A percentile compares a stretch with the other conserved stretches of the same genome.
Evolutionary conservation across 2,329 filamentous ascomycete genomes (phyloP).

Genomic region (Thielaviopsis populi): DNA sequence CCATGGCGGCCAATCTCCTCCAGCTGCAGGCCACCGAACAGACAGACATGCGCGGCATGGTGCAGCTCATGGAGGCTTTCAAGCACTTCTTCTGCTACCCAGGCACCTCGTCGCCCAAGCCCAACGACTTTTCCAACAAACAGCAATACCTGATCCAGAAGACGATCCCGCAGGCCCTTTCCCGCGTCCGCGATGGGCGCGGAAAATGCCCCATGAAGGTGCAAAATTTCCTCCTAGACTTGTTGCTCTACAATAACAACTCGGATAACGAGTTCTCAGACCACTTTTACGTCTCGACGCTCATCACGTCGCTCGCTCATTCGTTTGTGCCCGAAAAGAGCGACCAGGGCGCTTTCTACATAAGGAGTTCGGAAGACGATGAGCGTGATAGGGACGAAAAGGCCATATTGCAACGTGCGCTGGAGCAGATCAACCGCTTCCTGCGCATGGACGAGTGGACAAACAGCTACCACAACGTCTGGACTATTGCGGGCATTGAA

Average conservation of each 20-base stretch:
- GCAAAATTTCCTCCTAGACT: constrained; percentile 73
- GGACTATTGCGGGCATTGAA: constrained; percentile 46
- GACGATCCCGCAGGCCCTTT: constrained; percentile 67
- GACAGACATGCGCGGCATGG: constrained; percentile 59
- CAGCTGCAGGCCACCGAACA: constrained; percentile 58
- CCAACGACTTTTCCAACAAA: constrained; percentile 85
- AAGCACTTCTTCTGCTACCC: constrained; percentile 77
- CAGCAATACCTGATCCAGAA: constrained; percentile 72
- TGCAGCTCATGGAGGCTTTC: constrained; percentile 74
- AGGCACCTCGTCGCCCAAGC: constrained; percentile 60
- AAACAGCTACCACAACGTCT: constrained; percentile 51
- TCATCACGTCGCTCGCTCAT: constrained; percentile 50
- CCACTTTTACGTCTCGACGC: constrained; percentile 68
- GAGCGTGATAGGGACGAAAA: constrained; percentile 30
- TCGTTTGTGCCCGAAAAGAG: constrained; percentile 39
- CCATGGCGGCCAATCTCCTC: constrained; percentile 66
- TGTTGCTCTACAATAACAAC: constrained; percentile 89
- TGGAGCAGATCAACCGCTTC: constrained; percentile 52
- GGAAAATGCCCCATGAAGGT: constrained; percentile 67
- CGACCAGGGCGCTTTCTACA: constrained; percentile 22
- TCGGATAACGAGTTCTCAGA: constrained; percentile 80
- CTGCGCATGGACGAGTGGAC: constrained; percentile 55
- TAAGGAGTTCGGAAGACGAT: constrained; percentile 24
- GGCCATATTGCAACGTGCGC: constrained; percentile 36
- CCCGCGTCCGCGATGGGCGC: constrained; percentile 53